Base-by-base conservation (phyloP, 2,329 filamentous ascomycete species). In the Tolypocladium nubicola region DNA sequence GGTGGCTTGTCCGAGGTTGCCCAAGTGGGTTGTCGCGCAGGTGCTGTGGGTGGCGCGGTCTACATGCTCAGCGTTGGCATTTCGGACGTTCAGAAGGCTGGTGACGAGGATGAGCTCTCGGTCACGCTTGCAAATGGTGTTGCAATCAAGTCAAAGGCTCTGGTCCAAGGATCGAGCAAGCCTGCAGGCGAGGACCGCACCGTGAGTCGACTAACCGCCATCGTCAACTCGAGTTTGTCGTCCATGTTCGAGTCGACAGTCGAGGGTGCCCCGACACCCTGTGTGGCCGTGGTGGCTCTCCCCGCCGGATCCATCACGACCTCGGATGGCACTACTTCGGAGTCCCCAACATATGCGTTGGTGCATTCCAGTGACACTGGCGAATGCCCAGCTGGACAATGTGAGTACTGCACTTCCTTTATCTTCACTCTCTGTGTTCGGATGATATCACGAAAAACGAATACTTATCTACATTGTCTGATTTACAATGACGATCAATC, bases 381-480 rank as follows among this genome's bases (percentile, higher is more conserved):
- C 61, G 93, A 97, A 77, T 97, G 94, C 71, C 92, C 93, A 33
- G 63, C 73, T 61, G 85, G 87, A 74, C 91, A 97, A 84, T 86
- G 93, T 99, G 83, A 90, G 93, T 89, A 58, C 26, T 30, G 30
- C 35, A 40, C 47, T 60, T 61, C 43, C 45, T 56, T 61, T 58
- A 54, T 61, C 61, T 59, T 60, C 57, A 43, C 54, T 56, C 52
- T 66, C 70, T 79, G 73, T 80, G 74, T 81, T 79, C 88, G 91
- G 93, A 97, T 97, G 92, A 96, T 80, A 74, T 75, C 82, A 53
- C 55, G 59, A 73, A 73, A 75, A 79, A 79, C 74, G 81, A 95
- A 94, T 90, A 92, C 92, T 97, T 97, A 97, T 97, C 93, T 97
- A 97, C 93, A 97, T 97, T 97, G 91, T 89, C 93, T 92, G 93